Base-by-base conservation (phyloP, 768 basidiomycete genomes). In the Boletus bicolor region DNA sequence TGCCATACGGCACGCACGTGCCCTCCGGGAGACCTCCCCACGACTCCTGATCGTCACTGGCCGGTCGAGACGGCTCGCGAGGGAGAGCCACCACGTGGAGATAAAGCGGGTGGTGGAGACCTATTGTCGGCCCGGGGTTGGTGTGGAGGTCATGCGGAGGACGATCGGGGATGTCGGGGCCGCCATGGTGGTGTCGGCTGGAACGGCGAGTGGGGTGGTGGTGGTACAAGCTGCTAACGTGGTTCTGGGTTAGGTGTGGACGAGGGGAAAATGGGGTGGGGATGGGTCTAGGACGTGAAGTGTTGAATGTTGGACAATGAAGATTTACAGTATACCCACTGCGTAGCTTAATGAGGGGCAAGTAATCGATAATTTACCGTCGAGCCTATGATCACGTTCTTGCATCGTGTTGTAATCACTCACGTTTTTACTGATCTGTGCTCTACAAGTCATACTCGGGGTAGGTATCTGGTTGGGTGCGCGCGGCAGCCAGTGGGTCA, bases 91-190 rank as follows among this genome's bases (percentile, higher is more conserved):
- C 65, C 70, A 76, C 6, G 72, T 64, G n/a, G 94, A 97, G 73
- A 70, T 94, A 53, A 83, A 82, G 59, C 74, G 76, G 41, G 59
- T 93, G 21, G 75, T 85, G 68, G 77, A 80, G 17, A 79, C 83
- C 59, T 28, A 28, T 28, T 55, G 47, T 42, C 55, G 51, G 53
- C 54, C 58, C 14, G 45, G 32, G 0, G 44, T 38, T 0, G 56
- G 56, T 0, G 4, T 51, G 5, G 70, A 69, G 35, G 58, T 57
- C 15, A 82, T 93, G 60, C 78, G 80, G 64, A 86, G 86, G 78
- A 92, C 93, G 15, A 78, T 96, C 38, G 95, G 95, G 7, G 92
- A 95, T 69, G 86, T 92, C 12, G 91, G 86, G 3, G 82, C 87
- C n/a, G 86, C 87, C 34, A 82, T 95, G 71, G 82, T 93, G 5